Percentiles rank a stretch among this genome's conserved stretches.
Conservation (phyloP, 73 alveolate genomes). For the Blepharisma japonicum region DNA sequence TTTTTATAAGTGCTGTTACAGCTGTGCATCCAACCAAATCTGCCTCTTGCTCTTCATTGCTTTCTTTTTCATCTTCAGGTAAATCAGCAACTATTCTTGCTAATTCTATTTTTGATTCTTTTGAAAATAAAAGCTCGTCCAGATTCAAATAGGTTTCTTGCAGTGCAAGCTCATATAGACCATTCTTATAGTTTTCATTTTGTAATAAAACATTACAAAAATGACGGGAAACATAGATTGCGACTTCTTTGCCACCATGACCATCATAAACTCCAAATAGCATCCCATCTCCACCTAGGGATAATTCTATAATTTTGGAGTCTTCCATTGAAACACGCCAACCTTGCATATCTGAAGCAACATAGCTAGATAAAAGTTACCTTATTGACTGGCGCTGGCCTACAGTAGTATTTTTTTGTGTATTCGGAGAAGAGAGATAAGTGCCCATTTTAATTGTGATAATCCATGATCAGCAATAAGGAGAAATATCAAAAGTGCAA, state of each 20-base stretch:
- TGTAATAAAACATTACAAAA: constrained; percentile 56
- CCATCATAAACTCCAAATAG: constrained; percentile 95
- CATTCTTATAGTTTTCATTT: constrained; percentile 57
- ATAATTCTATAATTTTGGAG: constrained; percentile 63
- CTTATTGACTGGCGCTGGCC: constrained; percentile 45
- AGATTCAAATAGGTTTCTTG: constrained; percentile 72
- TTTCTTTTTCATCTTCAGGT: background rate
- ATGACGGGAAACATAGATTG: constrained; percentile 62
- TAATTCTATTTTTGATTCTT: constrained; percentile 68
- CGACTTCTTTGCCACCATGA: constrained; percentile 96
- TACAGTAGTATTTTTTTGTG: constrained; percentile 36
- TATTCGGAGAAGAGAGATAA: constrained; percentile 58
- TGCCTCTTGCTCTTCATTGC: constrained; percentile 47
- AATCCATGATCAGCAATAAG: too few relatives aligned
- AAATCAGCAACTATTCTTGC: background rate
- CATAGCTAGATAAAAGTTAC: background rate
- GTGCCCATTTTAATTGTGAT: constrained; percentile 51
- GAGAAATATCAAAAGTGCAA: too few relatives aligned
- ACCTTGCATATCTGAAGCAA: constrained; percentile 80
- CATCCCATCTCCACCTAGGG: constrained; percentile 56
- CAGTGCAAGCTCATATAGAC: constrained; percentile 73
- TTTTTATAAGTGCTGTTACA: constrained; percentile 63
- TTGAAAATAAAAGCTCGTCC: constrained; percentile 76
- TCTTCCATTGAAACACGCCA: constrained; percentile 83
- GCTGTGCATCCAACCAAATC: constrained; percentile 60